Percentiles rank a stretch among this genome's conserved stretches.
phyloP scores from a whole-genome alignment of 78 protist genomes.

The Dictyostelium purpureum region DNA sequence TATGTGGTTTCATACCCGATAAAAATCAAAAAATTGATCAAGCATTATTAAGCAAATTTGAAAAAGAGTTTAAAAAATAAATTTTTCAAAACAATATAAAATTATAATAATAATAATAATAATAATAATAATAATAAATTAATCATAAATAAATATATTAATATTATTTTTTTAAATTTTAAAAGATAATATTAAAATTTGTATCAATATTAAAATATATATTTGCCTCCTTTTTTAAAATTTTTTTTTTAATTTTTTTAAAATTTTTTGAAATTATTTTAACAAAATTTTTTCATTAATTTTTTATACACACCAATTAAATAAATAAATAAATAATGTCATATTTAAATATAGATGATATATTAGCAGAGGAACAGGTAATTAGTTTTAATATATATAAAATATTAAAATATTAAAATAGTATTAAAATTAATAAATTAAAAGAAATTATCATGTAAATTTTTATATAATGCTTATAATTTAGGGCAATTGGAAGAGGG shows the following conservation, averaged over 20 bases:
- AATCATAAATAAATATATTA: too few species aligned
- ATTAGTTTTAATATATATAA: background rate
- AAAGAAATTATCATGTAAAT: conserved; percentile 18
- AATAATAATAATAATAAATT: background rate
- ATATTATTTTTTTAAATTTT: too few species aligned
- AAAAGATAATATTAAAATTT: too few species aligned
- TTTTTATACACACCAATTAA: too few species aligned
- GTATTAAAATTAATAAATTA: background rate
- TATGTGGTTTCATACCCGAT: conserved; percentile 67
- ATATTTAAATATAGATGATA: conserved; percentile 51
- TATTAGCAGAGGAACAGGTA: conserved; percentile 49
- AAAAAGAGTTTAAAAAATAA: conserved; percentile 70
- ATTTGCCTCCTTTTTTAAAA: too few species aligned
- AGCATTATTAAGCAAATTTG: conserved; percentile 34
- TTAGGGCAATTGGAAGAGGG: conserved; percentile 49
- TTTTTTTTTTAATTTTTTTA: too few species aligned
- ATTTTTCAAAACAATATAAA: too few species aligned
- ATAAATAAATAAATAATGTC: too few species aligned
- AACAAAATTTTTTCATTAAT: too few species aligned
- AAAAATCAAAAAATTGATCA: conserved; percentile 30
- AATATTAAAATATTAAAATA: background rate
- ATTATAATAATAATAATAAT: background rate
- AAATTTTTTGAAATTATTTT: too few species aligned
- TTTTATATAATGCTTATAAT: conserved; percentile 31
- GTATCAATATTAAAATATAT: too few species aligned